These are phyloP conservation scores for Schoenoplectus triqueter DNA, from an alignment of 202 grass and related monocot genomes.

Conservation along the genomic window DNA sequence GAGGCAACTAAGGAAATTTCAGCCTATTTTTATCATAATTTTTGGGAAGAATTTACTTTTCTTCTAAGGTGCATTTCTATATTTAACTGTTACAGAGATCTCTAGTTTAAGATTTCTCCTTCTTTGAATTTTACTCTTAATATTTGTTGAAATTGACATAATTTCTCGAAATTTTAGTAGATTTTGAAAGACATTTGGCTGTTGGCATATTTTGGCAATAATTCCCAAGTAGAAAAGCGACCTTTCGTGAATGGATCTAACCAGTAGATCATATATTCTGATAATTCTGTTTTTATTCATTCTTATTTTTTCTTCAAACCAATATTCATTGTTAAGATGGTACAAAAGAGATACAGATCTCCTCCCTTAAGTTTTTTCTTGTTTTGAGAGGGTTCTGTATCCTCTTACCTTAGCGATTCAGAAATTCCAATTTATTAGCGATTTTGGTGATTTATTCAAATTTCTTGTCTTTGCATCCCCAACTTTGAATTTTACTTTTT, in stretches of 20 bases:
- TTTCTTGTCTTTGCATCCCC: too few species aligned
- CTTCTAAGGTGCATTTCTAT: not conserved
- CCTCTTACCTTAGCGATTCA: too few species aligned
- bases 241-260: not conserved
- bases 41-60: not conserved
- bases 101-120: not conserved
- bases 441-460: too few species aligned
- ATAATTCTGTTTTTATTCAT: not conserved
- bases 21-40: not conserved
- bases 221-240: not conserved
- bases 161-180: not conserved
- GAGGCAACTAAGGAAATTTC: not conserved
- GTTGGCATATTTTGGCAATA: not conserved
- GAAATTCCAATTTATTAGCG: too few species aligned
- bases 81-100: not conserved
- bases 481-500: not conserved
- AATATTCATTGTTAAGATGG: not conserved
- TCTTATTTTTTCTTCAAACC: not conserved
- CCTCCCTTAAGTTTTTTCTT: not conserved
- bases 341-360: not conserved
- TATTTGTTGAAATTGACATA: constrained; percentile 24
- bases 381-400: not conserved
- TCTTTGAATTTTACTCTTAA: not conserved
- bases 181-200: not conserved
- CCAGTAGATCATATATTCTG: not conserved